A percentile compares a stretch with the other conserved stretches of the same genome.
Evolutionary conservation across 306 rosid species (phyloP).

Genomic region (Luffa aegyptiaca): DNA sequence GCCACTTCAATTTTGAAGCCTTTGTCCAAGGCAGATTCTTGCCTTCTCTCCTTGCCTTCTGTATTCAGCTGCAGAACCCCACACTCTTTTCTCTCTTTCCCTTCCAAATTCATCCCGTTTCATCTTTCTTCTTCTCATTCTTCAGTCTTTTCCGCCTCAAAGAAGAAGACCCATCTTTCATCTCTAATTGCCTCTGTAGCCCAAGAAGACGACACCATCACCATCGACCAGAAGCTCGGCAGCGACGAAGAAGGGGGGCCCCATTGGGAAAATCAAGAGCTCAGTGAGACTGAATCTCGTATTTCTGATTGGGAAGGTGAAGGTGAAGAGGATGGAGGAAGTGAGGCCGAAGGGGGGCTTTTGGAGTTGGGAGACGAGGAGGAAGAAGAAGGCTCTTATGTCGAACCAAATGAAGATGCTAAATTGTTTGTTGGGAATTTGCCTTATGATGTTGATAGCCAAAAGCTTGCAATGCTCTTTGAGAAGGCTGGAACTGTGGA

Average conservation of each 20-base stretch:
- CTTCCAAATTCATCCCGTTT: conserved; percentile 33
- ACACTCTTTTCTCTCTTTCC: conserved; percentile 27
- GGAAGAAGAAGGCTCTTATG: conserved; percentile 20
- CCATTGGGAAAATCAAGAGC: conserved; percentile 35
- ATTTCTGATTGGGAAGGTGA: conserved; percentile 34
- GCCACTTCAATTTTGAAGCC: conserved; percentile 35
- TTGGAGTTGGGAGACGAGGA: conserved; percentile 16
- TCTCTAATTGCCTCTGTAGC: conserved; percentile 46
- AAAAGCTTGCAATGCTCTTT: conserved; percentile 59
- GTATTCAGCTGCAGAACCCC: conserved; percentile 28
- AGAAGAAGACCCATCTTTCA: conserved; percentile 26
- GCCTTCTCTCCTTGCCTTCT: conserved; percentile 40
- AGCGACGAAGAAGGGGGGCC: conserved; percentile 12
- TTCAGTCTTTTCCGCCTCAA: conserved; percentile 21
- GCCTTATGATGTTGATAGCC: conserved; percentile 74
- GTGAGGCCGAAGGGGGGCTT: conserved; percentile 27
- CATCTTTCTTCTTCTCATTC: conserved; percentile 26
- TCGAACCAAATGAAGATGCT: conserved; percentile 57
- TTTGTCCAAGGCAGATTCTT: conserved; percentile 46
- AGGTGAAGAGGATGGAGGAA: conserved; percentile 10
- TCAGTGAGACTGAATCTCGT: conserved; percentile 18
- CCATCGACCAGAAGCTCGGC: conserved; percentile 11
- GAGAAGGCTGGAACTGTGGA: conserved; percentile 70
- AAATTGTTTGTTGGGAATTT: conserved; percentile 80
- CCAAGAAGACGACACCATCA: conserved; percentile 43